These are phyloP conservation scores for Fusarium sp. DNA, from an alignment of 2,329 filamentous ascomycete genomes.

Conservation along the genomic window DNA sequence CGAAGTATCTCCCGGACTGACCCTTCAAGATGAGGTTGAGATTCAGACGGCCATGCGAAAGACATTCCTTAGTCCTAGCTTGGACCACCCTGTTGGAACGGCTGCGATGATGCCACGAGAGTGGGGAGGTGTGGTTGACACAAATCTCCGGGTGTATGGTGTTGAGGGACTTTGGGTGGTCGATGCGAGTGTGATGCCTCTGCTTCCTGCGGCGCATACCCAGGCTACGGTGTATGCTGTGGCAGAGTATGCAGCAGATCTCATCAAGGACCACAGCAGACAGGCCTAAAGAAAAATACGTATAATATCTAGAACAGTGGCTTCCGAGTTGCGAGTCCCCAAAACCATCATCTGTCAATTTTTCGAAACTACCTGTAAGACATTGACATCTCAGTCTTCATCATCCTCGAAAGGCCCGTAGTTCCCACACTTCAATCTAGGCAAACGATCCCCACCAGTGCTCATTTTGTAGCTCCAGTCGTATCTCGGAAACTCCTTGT, in stretches of 20 bases:
- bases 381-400: too few relatives aligned
- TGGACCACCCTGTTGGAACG: slow-evolving; percentile 59
- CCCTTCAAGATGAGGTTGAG: slow-evolving; percentile 37
- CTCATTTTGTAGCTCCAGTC: too few relatives aligned
- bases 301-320: too few relatives aligned
- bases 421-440: too few relatives aligned
- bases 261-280: slow-evolving; percentile 7
- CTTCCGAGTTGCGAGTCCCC: too few relatives aligned
- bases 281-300: too few relatives aligned
- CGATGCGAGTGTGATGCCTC: slow-evolving; percentile 32
- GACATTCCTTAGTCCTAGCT: slow-evolving; percentile 28
- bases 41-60: slow-evolving; percentile 32
- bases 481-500: too few relatives aligned
- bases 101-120: slow-evolving; percentile 63
- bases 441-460: too few relatives aligned
- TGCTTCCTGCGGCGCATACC: slow-evolving; percentile 27
- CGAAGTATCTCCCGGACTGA: slow-evolving; percentile 36
- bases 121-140: slow-evolving; percentile 62
- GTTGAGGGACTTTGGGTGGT: slow-evolving; percentile 30
- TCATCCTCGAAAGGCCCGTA: too few relatives aligned
- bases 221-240: slow-evolving; percentile 33
- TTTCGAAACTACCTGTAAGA: too few relatives aligned
- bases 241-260: slow-evolving; percentile 27
- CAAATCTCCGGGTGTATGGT: slow-evolving; percentile 59
- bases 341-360: too few relatives aligned